Percentiles rank a stretch among this genome's conserved stretches.
phyloP scores from a whole-genome alignment of 1,139 yeast species.

The Sugiyamaella novakii region DNA sequence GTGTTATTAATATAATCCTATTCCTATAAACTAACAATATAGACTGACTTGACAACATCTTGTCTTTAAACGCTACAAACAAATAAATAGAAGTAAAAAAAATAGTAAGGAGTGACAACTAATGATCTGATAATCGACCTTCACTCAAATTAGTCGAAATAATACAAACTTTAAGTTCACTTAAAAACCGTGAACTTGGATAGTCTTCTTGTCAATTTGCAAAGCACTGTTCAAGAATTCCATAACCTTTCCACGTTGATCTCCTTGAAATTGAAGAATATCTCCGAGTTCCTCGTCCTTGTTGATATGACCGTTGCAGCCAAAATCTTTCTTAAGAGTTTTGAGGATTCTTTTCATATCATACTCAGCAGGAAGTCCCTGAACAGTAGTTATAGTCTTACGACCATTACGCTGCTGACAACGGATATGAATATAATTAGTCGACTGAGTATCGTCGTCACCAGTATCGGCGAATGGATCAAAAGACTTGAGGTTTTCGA shows the following conservation, averaged over 20 bases:
- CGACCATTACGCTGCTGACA: slow-evolving; percentile 99
- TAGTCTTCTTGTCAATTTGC: slow-evolving; percentile 91
- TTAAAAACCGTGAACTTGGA: slow-evolving; percentile 97
- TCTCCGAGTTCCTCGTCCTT: slow-evolving; percentile 96
- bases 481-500: slow-evolving; percentile 96
- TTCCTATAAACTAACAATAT: slow-evolving; percentile 17
- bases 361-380: slow-evolving; percentile 94
- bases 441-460: slow-evolving; percentile 96
- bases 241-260: slow-evolving; percentile 94
- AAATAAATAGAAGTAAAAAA: slow-evolving; percentile 14
- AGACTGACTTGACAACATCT: slow-evolving; percentile 3
- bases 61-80: slow-evolving; percentile 3
- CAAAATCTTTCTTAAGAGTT: slow-evolving; percentile 95
- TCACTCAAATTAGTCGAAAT: too few relatives aligned
- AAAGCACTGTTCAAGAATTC: slow-evolving; percentile 88
- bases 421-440: slow-evolving; percentile 96
- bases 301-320: slow-evolving; percentile 98
- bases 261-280: slow-evolving; percentile 97
- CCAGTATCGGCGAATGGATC: slow-evolving; percentile 99
- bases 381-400: slow-evolving; percentile 97
- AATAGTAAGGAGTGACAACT: too few relatives aligned
- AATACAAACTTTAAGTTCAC: too few relatives aligned
- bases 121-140: background rate
- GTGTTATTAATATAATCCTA: slow-evolving; percentile 13
- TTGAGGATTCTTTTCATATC: slow-evolving; percentile 92